Evolutionary conservation across 2,329 filamentous ascomycete species (phyloP).

Genomic region (Teratosphaeria epicoccoides): DNA sequence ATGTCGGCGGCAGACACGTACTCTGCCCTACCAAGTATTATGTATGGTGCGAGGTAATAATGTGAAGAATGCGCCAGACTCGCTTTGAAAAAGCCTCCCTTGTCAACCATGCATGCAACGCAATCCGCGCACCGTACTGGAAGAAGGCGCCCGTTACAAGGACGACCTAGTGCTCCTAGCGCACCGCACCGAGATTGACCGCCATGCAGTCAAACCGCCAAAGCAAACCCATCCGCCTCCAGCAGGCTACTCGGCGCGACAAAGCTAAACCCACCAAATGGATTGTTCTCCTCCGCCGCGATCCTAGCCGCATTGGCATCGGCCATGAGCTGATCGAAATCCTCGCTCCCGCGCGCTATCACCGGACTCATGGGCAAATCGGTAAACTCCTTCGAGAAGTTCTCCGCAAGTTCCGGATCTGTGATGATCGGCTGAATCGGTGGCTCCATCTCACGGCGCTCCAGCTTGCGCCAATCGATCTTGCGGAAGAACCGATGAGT

Average conservation of each 20-base stretch:
- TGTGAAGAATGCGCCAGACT: no score
- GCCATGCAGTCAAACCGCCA: constrained; percentile 23
- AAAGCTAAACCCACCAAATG: constrained; percentile 45
- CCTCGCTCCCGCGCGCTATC: constrained; percentile 25
- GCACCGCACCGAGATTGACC: not conserved
- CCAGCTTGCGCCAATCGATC: constrained; percentile 87
- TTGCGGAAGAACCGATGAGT: constrained; percentile 92
- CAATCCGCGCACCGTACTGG: constrained; percentile 57
- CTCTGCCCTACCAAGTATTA: no score
- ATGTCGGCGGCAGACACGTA: no score
- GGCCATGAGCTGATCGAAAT: constrained; percentile 13
- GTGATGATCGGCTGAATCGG: constrained; percentile 92
- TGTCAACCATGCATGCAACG: not conserved
- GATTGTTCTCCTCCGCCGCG: constrained; percentile 29
- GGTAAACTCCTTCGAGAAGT: constrained; percentile 90
- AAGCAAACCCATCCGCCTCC: constrained; percentile 28
- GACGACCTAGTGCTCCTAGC: not conserved
- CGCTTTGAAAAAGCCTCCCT: no score
- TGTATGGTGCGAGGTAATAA: no score
- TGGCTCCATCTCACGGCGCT: constrained; percentile 68
- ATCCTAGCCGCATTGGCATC: constrained; percentile 10
- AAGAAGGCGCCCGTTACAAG: not conserved
- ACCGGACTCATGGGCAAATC: constrained; percentile 70
- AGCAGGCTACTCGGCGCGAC: constrained; percentile 42
- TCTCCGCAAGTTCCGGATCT: constrained; percentile 90